Evolutionary conservation across 2,329 filamentous ascomycete species (phyloP).

Genomic region (Alternaria sp.): DNA sequence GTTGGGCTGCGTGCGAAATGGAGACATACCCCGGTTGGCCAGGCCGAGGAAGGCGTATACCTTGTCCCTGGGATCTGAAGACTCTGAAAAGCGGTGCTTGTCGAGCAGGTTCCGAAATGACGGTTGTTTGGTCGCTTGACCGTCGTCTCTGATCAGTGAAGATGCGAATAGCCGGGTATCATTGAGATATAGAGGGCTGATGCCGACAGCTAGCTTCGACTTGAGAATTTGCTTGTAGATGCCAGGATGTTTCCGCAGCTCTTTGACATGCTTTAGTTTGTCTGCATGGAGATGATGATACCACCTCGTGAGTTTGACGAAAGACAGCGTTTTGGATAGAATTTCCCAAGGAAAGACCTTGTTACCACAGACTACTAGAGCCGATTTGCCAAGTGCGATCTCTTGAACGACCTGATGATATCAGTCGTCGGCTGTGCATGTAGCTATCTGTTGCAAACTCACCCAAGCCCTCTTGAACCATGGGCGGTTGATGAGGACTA

Average conservation of each 20-base stretch:
- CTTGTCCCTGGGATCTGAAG: constrained; percentile 39
- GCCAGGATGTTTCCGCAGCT: constrained; percentile 22
- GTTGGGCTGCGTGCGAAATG: constrained; percentile 25
- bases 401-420: constrained; percentile 33
- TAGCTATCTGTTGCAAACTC: background rate
- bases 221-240: constrained; percentile 28
- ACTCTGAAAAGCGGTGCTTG: constrained; percentile 31
- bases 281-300: constrained; percentile 36
- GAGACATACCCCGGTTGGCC: constrained; percentile 21
- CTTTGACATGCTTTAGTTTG: constrained; percentile 29
- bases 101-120: constrained; percentile 29
- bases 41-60: constrained; percentile 38
- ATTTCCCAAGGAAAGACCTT: constrained; percentile 28
- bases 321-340: constrained; percentile 30
- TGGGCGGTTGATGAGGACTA: constrained; percentile 33
- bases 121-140: constrained; percentile 3
- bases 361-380: constrained; percentile 27
- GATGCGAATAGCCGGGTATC: constrained; percentile 23
- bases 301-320: constrained; percentile 31
- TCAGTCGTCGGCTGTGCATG: background rate
- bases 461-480: constrained; percentile 42
- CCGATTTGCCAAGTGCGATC: constrained; percentile 31
- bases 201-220: constrained; percentile 23
- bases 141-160: background rate
- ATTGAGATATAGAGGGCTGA: constrained; percentile 33